phyloP scores from a whole-genome alignment of 305 asterid genomes.

The Ruellia speciosa region DNA sequence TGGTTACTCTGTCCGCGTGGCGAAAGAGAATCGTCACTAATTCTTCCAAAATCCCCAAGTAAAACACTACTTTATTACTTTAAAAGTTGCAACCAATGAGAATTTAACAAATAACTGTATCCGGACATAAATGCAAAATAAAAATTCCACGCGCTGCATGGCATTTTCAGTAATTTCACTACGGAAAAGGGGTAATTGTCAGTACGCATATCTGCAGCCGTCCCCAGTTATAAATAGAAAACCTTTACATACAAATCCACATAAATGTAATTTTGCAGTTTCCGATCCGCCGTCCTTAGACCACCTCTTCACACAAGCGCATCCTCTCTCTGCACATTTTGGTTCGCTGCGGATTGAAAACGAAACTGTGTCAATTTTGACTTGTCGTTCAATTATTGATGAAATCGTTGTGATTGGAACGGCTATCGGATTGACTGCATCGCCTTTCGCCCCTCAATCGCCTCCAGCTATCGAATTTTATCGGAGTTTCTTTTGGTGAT shows the following conservation, averaged over 20 bases:
- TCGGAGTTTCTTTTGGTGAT: conserved; percentile 20
- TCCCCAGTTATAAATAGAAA: conserved; percentile 25
- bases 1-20: not conserved
- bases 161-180: conserved; percentile 31
- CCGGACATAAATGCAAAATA: too few species aligned
- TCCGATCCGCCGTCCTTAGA: conserved; percentile 35
- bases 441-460: conserved; percentile 12
- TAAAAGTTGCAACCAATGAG: too few species aligned
- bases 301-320: not conserved
- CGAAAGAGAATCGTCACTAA: not conserved
- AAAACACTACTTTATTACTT: too few species aligned
- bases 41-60: not conserved
- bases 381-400: conserved; percentile 23
- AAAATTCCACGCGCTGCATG: conserved; percentile 4
- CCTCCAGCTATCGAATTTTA: conserved; percentile 14
- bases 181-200: conserved; percentile 23
- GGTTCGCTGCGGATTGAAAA: conserved; percentile 21
- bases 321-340: not conserved
- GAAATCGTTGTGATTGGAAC: conserved; percentile 27
- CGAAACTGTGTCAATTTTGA: conserved; percentile 1
- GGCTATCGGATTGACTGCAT: conserved; percentile 29
- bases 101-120: too few species aligned
- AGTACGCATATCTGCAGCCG: not conserved
- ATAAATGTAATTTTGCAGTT: conserved; percentile 13
- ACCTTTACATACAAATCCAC: conserved; percentile 12